phyloP scores from a whole-genome alignment of 2,329 filamentous ascomycete genomes.

The Volutella citrinella region DNA sequence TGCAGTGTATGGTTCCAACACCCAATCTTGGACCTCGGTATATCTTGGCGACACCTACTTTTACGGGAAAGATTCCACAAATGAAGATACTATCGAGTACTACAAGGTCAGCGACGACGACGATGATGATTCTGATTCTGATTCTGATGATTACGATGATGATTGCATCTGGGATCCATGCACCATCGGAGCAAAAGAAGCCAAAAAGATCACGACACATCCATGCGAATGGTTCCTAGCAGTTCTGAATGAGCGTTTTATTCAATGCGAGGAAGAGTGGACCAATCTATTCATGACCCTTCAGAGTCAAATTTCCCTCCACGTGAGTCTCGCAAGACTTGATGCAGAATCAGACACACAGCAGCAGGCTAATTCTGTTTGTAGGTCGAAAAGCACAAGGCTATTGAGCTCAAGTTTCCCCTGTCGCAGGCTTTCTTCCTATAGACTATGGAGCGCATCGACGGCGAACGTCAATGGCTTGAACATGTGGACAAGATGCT shows the following conservation, averaged over 20 bases:
- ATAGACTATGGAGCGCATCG: background rate
- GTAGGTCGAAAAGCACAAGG: background rate
- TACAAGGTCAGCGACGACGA: too few species aligned
- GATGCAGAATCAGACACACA: too few species aligned
- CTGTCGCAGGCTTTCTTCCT: background rate
- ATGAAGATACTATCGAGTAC: slow-evolving; percentile 2
- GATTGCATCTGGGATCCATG: background rate
- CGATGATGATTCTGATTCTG: too few species aligned
- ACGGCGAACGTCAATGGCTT: background rate
- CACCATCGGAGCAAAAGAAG: background rate
- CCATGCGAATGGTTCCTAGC: slow-evolving; percentile 1
- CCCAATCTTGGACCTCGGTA: background rate
- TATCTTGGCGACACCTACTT: slow-evolving; percentile 3
- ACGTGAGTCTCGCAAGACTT: background rate
- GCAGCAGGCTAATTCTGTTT: background rate
- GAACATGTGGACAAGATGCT: background rate
- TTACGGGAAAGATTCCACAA: background rate
- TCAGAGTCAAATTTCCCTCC: background rate
- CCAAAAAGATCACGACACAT: background rate
- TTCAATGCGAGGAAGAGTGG: background rate
- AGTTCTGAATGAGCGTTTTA: background rate
- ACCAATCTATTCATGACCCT: background rate
- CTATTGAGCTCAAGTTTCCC: background rate
- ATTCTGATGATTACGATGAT: too few species aligned
- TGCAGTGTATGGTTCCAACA: slow-evolving; percentile 1